Percentiles rank a stretch among this genome's conserved stretches.
Conservation (phyloP, 192 early-diverging fungal species). For the Backusella westeae region DNA sequence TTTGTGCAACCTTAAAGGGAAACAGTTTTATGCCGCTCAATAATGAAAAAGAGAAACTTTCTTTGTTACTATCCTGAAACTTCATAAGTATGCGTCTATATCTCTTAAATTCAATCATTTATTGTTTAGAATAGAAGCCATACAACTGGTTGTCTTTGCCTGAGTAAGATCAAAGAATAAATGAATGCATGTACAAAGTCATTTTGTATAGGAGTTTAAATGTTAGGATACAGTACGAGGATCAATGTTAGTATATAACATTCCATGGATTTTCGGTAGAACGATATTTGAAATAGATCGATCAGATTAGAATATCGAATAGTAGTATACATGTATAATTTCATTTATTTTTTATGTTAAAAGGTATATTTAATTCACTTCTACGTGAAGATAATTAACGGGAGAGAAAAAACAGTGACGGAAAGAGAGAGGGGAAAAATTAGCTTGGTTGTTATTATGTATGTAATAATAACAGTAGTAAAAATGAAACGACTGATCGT, state of each 20-base stretch:
- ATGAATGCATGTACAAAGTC: not conserved
- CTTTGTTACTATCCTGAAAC: not conserved
- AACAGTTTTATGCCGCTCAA: not conserved
- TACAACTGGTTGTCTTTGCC: not conserved
- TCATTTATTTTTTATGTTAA: not conserved
- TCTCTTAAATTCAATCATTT: not conserved
- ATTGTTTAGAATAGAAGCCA: not conserved
- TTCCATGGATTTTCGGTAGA: not conserved
- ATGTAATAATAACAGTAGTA: not conserved
- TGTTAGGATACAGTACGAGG: not conserved
- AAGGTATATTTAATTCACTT: constrained; percentile 6
- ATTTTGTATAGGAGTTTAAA: constrained; percentile 1
- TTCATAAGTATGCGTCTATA: not conserved
- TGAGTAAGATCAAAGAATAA: not conserved
- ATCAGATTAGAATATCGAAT: not conserved
- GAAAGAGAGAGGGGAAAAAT: not conserved
- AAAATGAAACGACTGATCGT: not conserved
- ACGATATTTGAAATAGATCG: not conserved
- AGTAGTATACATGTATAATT: not conserved
- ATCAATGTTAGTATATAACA: not conserved
- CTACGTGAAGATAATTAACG: not conserved
- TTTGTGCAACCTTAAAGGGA: not conserved
- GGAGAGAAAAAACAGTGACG: not conserved
- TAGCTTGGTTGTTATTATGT: too few species aligned
- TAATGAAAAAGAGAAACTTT: not conserved